Evolutionary conservation across 805 yeast genomes (phyloP), one percentile per base, ranked within the genome.

Genomic region (Metschnikowia amazonensis): DNA sequence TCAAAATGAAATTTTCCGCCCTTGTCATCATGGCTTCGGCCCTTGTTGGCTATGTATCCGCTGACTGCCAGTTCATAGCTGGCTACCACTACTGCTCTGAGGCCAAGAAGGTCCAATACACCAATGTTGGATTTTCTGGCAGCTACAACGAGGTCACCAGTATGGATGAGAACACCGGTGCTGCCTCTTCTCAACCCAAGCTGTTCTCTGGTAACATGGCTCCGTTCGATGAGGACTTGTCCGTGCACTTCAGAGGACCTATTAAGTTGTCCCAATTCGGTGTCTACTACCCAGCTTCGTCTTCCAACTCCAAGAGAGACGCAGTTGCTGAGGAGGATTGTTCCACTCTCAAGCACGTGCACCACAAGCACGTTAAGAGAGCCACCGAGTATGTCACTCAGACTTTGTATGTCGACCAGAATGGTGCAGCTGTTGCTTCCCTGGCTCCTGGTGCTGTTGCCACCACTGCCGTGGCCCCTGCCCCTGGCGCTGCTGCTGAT

Each of bases 191-290:
- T 52, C 57, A 70, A 42, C 46, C 81, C 18, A 54, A 59, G 32
- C 60, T 82, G 7, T 85, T 89, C 74, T 73, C 82, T 13, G 96
- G 96, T 45, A 59, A 79, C 47, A 67, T 87, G 65, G 68, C 90
- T 45, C 96, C 96, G 32, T 74, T 89, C 51, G 84, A 87, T 66
- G 94, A 88, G 73, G 96, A 89, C 67, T 70, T 89, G 50, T 82
- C 95, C 29, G 82, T 89, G 48, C 96, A 89, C 67, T 85, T 88
- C 75, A 84, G 96, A 75, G 96, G 96, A 58, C 96, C 96, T 30
- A 61, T 89, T 57, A 76, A 79, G 63, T 79, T 89, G 63, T 70
- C 74, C 60, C 88, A 88, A 70, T 89, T 94, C 62, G 97, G 90
- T 66, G 97, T 88, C 45, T 94, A 90, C 76, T 82, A 83, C 60